Conservation (phyloP, 495 filamentous ascomycete genomes). For the Chaetomium fimeti region DNA sequence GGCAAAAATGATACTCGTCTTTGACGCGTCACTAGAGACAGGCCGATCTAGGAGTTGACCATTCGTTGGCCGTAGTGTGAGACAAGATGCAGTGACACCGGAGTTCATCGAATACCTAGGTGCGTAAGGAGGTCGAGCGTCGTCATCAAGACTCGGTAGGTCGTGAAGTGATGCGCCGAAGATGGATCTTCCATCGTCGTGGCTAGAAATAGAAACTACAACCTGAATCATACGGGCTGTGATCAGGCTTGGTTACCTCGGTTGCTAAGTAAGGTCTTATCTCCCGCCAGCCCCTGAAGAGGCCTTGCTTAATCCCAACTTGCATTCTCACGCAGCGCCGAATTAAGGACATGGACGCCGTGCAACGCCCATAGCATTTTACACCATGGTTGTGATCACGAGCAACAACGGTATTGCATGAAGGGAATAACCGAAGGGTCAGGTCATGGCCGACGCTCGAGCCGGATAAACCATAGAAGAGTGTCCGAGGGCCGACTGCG, state of each 20-base stretch:
- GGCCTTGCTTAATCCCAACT: not conserved
- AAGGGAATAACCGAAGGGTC: not conserved
- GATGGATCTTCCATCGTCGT: too few species aligned
- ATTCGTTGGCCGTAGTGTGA: not conserved
- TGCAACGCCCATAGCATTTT: not conserved
- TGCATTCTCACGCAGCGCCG: not conserved
- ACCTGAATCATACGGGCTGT: not conserved
- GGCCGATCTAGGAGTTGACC: not conserved
- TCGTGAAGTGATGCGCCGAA: not conserved
- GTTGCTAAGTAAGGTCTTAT: constrained; percentile 10
- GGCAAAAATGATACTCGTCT: not conserved
- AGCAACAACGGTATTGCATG: too few species aligned
- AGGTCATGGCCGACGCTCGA: not conserved
- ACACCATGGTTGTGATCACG: too few species aligned
- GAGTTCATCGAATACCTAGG: not conserved
- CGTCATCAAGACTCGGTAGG: not conserved
- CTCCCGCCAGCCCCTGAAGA: not conserved
- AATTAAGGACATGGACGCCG: not conserved
- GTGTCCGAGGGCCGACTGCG: not conserved
- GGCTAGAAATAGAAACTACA: too few species aligned
- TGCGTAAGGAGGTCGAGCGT: not conserved
- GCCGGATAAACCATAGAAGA: not conserved
- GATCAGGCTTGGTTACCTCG: not conserved
- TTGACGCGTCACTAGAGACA: constrained; percentile 23
- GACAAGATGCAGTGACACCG: not conserved